Conservation (phyloP, 305 asterid genomes). For the Fraxinus greggii region DNA sequence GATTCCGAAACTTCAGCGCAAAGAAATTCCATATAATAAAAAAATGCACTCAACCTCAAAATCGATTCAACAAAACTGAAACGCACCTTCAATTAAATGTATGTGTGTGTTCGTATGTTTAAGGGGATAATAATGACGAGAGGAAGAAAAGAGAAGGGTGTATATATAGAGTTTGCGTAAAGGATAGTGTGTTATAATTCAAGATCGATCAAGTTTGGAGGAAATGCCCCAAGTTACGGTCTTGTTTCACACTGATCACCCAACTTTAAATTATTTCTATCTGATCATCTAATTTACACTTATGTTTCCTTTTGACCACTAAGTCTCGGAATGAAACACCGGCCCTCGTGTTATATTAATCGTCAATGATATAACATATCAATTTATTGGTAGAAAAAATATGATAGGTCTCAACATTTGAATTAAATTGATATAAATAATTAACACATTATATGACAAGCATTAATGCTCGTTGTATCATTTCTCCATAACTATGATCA, state of each 20-base stretch:
- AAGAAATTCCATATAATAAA: constrained; percentile 36
- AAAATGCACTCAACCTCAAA: constrained; percentile 18
- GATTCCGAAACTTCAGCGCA: constrained; percentile 30
- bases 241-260: not conserved
- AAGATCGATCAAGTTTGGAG: constrained; percentile 18
- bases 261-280: not conserved
- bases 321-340: not conserved
- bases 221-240: constrained; percentile 2
- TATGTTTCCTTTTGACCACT: not conserved
- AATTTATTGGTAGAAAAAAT: not conserved
- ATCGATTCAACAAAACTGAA: constrained; percentile 15
- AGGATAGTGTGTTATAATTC: not conserved
- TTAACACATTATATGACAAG: too few species aligned
- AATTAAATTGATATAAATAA: not conserved
- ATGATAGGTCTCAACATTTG: not conserved
- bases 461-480: not conserved
- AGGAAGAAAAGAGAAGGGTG: constrained; percentile 1
- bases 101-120: not conserved
- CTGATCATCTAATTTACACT: not conserved
- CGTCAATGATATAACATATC: not conserved
- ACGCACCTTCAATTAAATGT: constrained; percentile 33
- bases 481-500: not conserved
- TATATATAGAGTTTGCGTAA: constrained; percentile 44
- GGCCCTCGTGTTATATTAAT: not conserved
- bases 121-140: not conserved